Evolutionary conservation across 306 rosid species (phyloP).

Genomic region (Inga leiocalycina): DNA sequence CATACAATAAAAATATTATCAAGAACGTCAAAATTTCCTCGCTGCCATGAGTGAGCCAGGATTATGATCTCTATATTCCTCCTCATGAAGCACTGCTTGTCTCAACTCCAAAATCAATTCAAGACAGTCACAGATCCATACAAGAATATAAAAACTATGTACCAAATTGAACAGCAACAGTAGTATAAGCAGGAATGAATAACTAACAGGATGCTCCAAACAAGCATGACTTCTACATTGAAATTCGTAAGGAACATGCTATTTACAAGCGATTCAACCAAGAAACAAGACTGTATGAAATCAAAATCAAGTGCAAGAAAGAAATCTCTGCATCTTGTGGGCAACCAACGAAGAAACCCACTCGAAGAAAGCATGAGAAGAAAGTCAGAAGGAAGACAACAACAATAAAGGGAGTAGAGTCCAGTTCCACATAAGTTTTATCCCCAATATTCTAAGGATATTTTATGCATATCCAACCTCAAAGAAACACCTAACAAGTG

Average conservation of each 20-base stretch:
- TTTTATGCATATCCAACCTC: background rate
- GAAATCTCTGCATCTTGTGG: background rate
- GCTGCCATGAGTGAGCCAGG: background rate
- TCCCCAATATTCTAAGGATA: background rate
- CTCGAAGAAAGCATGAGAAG: background rate
- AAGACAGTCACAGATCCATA: background rate
- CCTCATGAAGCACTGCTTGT: background rate
- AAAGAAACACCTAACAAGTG: background rate
- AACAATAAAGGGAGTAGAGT: background rate
- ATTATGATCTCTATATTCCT: background rate
- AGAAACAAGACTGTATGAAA: background rate
- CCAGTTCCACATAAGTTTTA: background rate
- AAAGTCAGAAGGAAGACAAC: background rate
- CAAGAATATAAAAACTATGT: background rate
- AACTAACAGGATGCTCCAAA: background rate
- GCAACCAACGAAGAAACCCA: background rate
- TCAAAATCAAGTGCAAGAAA: background rate
- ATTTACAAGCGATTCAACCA: constrained; percentile 1
- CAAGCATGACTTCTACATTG: background rate
- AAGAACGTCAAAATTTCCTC: background rate
- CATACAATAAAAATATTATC: background rate
- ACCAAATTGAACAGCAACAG: background rate
- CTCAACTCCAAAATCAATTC: background rate
- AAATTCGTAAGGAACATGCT: background rate
- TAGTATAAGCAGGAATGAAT: background rate